Evolutionary conservation across 2,329 filamentous ascomycete species (phyloP), one percentile per base, ranked within the genome.

Genomic region (Aureobasidium sp.): DNA sequence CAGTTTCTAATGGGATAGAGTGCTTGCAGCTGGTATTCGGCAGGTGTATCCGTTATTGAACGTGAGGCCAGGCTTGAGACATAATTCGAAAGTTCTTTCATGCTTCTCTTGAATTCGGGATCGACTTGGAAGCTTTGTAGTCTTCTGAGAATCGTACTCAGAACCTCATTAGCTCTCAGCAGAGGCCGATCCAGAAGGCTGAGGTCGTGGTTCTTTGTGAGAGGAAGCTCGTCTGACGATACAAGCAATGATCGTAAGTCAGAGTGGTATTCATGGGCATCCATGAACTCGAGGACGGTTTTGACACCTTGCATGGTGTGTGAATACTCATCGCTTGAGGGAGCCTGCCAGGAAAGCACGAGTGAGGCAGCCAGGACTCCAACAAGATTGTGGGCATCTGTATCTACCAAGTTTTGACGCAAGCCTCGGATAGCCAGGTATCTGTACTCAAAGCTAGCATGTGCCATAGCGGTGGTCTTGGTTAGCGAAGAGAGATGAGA

Each of bases 261-360:
- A 15, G 47, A 50, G 7, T 17, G 47, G 10, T 50, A 21, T 6
- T n/a, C 9, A 4, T 37, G 35, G 6, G 23, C n/a, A 43, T 55
- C 23, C 51, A 55, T 55, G 8, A 40, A 40, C 6, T 55, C 51
- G n/a, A 55, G 51, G 2, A 55, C 23, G 10, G 33, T 43, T 19
- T 55, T 40, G 51, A 55, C 51, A 13, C 51, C 51, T 40, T 55
- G 35, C 51, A 55, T 55, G 4, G 35, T 40, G 17, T 55, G 51
- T 23, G 33, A 40, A 15, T 40, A 55, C 38, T 55, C 51, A 27
- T 38, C 35, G 11, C 51, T 55, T 6, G 35, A 29, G 8, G 51
- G 51, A 19, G 51, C 51, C n/a, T 55, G 51, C 51, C 51, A 55
- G 35, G 51, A 55, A 11, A 55, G 38, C 33, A 55, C 17, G n/a